Evolutionary conservation across 2,329 filamentous ascomycete species (phyloP).

Genomic region (Claviceps africana): DNA sequence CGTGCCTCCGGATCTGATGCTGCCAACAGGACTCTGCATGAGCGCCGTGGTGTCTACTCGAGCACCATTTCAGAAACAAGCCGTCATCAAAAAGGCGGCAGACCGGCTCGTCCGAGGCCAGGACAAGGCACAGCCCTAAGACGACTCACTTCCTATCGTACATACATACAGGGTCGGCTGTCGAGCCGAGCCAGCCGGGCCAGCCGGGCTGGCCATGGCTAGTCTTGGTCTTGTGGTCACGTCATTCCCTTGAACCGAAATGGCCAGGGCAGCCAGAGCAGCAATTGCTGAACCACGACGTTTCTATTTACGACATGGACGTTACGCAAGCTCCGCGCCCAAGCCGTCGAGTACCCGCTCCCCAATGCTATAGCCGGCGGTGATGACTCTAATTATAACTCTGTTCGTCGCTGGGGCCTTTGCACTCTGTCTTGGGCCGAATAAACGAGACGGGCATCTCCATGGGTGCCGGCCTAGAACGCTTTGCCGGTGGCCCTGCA

Average conservation of each 20-base stretch:
- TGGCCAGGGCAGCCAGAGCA: not conserved
- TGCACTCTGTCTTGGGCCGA: not conserved
- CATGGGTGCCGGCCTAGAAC: not conserved
- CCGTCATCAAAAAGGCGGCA: not conserved
- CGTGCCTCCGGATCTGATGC: too few relatives aligned
- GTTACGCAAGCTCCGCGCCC: not conserved
- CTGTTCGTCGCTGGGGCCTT: not conserved
- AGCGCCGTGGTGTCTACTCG: not conserved
- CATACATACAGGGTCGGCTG: too few relatives aligned
- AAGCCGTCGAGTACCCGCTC: not conserved
- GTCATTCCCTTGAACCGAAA: not conserved
- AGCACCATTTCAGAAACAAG: not conserved
- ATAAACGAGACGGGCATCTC: not conserved
- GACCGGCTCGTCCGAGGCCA: not conserved
- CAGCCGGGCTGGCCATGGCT: not conserved
- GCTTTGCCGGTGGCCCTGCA: not conserved
- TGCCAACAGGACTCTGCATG: too few relatives aligned
- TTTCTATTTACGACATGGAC: too few relatives aligned
- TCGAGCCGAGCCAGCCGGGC: too few relatives aligned
- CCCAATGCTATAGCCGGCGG: not conserved
- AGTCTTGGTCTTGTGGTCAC: not conserved
- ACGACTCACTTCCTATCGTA: not conserved
- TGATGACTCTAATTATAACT: not conserved
- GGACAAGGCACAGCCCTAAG: not conserved
- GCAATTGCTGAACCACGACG: not conserved